Evolutionary conservation across 805 yeast genomes (phyloP).

Genomic region (Teunomyces gatunensis): DNA sequence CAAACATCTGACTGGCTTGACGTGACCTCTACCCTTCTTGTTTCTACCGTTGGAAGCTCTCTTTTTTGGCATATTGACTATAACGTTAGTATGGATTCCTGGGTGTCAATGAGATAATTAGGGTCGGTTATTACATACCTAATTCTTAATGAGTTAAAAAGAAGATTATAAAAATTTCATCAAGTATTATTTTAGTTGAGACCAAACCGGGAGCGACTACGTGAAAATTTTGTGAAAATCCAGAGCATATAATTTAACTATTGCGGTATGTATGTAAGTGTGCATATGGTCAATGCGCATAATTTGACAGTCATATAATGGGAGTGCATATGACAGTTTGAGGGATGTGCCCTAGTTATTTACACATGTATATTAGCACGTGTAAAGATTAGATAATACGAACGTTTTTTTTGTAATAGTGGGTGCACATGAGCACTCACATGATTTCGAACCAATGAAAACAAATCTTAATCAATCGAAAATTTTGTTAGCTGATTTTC

Average conservation of each 20-base stretch:
- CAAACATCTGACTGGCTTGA: slow-evolving; percentile 98
- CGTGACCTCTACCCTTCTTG: slow-evolving; percentile 99
- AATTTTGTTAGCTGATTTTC: slow-evolving; percentile 5
- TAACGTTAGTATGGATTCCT: slow-evolving; percentile 21
- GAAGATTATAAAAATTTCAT: slow-evolving; percentile 3
- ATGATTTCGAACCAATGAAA: slow-evolving; percentile 3
- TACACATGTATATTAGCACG: not conserved
- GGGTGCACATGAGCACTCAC: slow-evolving; percentile 4
- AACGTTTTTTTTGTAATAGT: no score
- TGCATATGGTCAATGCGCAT: not conserved
- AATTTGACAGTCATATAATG: not conserved
- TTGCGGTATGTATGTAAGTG: not conserved
- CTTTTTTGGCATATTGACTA: slow-evolving; percentile 95
- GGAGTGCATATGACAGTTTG: not conserved
- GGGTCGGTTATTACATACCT: not conserved
- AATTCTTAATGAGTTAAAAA: slow-evolving; percentile 3
- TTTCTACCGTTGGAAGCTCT: slow-evolving; percentile 99
- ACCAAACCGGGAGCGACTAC: slow-evolving; percentile 1
- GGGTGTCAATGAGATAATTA: not conserved
- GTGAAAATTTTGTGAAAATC: slow-evolving; percentile 3
- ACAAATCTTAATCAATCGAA: slow-evolving; percentile 4
- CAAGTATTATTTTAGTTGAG: slow-evolving; percentile 4
- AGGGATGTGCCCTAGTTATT: not conserved
- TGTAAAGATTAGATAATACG: not conserved
- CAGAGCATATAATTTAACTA: not conserved